A percentile compares a stretch with the other conserved stretches of the same genome.
phyloP scores from a whole-genome alignment of 768 basidiomycete species.

The Mycena venus region DNA sequence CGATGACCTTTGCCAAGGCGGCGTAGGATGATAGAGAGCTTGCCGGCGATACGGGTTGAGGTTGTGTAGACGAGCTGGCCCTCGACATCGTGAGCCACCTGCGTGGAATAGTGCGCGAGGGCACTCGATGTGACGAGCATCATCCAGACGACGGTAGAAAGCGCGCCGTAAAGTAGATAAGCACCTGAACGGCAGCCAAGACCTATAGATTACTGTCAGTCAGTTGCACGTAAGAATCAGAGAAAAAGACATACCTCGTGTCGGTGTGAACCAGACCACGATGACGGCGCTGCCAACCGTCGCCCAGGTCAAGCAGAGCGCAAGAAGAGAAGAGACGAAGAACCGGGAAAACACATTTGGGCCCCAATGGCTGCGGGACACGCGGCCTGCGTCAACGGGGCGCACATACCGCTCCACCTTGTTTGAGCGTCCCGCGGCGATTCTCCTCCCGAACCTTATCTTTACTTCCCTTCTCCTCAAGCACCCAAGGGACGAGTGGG shows the following conservation, averaged over 20 bases:
- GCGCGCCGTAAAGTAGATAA: slow-evolving; percentile 39
- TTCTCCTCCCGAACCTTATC: slow-evolving; percentile 24
- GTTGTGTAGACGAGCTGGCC: not conserved
- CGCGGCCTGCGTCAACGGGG: not conserved
- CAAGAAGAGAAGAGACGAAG: slow-evolving; percentile 35
- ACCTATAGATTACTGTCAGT: slow-evolving; percentile 25
- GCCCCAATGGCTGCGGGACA: slow-evolving; percentile 31
- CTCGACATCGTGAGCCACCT: not conserved
- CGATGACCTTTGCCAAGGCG: slow-evolving; percentile 46
- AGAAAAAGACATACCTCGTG: slow-evolving; percentile 32
- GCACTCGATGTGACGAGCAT: slow-evolving; percentile 41
- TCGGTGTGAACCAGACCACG: slow-evolving; percentile 43
- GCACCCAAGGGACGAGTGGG: slow-evolving; percentile 28
- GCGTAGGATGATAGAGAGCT: slow-evolving; percentile 42
- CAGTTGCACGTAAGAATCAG: not conserved
- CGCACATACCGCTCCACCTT: slow-evolving; percentile 36
- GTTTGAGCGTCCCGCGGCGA: slow-evolving; percentile 32
- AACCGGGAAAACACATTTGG: slow-evolving; percentile 37
- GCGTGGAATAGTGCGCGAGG: slow-evolving; percentile 43
- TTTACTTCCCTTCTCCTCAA: not conserved
- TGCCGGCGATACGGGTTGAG: slow-evolving; percentile 29
- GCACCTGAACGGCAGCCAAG: slow-evolving; percentile 39
- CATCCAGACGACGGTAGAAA: slow-evolving; percentile 40
- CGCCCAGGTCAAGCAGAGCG: slow-evolving; percentile 45
- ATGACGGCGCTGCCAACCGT: slow-evolving; percentile 44